phyloP scores from a whole-genome alignment of 768 basidiomycete species.

The Tephrocybe sp. region DNA sequence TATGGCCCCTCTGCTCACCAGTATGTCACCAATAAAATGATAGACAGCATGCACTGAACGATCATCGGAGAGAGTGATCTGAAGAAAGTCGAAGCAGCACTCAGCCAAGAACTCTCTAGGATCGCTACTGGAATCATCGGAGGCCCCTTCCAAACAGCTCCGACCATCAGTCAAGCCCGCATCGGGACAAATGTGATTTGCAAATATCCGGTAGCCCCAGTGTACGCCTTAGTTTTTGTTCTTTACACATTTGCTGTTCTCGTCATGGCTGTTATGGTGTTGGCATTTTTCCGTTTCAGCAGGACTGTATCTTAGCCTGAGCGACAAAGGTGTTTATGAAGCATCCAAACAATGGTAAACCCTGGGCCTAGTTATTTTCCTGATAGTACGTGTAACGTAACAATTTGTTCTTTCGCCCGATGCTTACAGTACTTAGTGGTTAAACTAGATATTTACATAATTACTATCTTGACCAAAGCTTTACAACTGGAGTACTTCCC shows the following conservation, averaged over 20 bases:
- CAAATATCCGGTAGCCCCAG: not conserved
- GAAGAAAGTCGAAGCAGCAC: not conserved
- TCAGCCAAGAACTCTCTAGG: slow-evolving; percentile 5
- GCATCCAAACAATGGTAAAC: too few relatives aligned
- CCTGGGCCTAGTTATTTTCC: too few relatives aligned
- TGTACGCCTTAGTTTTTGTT: not conserved
- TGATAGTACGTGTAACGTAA: too few relatives aligned
- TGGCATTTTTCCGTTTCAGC: not conserved
- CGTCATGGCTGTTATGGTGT: not conserved
- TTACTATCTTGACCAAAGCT: too few relatives aligned
- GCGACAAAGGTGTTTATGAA: not conserved
- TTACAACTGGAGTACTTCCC: too few relatives aligned
- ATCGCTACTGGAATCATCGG: not conserved
- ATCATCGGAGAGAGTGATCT: not conserved
- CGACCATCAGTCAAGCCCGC: not conserved
- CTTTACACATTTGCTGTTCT: slow-evolving; percentile 1
- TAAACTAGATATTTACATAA: too few relatives aligned
- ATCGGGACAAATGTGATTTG: not conserved
- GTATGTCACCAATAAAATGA: not conserved
- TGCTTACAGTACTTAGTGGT: too few relatives aligned
- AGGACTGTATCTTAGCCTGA: not conserved
- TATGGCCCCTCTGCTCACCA: not conserved
- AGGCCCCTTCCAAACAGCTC: not conserved
- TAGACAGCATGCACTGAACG: not conserved
- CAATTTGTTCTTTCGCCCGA: too few relatives aligned